Conservation (phyloP, 495 filamentous ascomycete species). For the Penicillium pancosmium region DNA sequence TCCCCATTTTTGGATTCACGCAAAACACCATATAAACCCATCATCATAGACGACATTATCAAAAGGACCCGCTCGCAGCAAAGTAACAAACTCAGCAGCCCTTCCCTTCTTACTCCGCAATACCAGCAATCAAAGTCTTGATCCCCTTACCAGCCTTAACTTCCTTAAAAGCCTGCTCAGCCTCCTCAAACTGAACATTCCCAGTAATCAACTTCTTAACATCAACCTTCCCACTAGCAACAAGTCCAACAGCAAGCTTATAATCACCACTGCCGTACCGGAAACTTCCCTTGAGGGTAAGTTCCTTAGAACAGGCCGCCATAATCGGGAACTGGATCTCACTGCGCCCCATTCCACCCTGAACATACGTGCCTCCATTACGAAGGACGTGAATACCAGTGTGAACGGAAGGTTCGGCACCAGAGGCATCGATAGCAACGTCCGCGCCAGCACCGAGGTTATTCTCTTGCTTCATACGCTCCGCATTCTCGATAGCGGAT, state of each 20-base stretch:
- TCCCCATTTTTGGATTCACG: background rate
- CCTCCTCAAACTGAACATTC: slow-evolving; percentile 55
- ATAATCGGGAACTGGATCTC: slow-evolving; percentile 61
- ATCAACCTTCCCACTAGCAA: slow-evolving; percentile 54
- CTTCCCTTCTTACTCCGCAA: slow-evolving; percentile 22
- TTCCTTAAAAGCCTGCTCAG: slow-evolving; percentile 52
- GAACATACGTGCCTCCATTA: slow-evolving; percentile 60
- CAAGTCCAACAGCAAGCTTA: slow-evolving; percentile 54
- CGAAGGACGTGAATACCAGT: slow-evolving; percentile 55
- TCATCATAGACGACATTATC: too few relatives aligned
- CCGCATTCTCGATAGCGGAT: slow-evolving; percentile 41
- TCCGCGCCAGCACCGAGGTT: slow-evolving; percentile 53
- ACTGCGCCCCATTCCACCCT: slow-evolving; percentile 61
- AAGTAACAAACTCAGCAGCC: background rate
- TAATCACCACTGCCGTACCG: slow-evolving; percentile 59
- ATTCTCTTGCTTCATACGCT: slow-evolving; percentile 45
- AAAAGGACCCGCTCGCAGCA: background rate
- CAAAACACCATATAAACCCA: too few relatives aligned
- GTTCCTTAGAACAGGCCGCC: slow-evolving; percentile 55
- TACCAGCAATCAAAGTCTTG: slow-evolving; percentile 49
- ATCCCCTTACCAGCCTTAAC: slow-evolving; percentile 53
- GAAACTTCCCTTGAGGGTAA: slow-evolving; percentile 56
- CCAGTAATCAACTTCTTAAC: slow-evolving; percentile 55
- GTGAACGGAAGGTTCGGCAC: slow-evolving; percentile 55
- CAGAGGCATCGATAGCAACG: slow-evolving; percentile 60